phyloP scores from a whole-genome alignment of 345 rosid genomes.

The Anastatica hierochuntica region DNA sequence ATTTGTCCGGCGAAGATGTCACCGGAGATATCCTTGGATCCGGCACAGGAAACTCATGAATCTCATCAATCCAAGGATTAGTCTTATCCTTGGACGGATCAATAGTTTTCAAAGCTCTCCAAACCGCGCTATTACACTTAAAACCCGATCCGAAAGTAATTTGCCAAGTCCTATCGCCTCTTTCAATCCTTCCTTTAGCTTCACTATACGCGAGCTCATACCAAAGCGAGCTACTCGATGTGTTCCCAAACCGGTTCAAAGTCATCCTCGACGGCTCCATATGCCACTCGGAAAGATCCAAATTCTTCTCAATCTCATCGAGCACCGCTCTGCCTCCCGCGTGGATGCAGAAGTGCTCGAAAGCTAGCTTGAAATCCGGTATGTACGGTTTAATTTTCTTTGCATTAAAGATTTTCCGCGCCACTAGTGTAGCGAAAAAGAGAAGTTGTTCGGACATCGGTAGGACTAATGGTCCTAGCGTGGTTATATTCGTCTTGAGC shows the following conservation, averaged over 20 bases:
- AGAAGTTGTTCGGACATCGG: conserved; percentile 54
- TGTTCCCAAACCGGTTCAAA: conserved; percentile 57
- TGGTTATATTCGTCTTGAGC: conserved; percentile 49
- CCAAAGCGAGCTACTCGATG: conserved; percentile 65
- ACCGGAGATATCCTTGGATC: conserved; percentile 26
- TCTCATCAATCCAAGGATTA: conserved; percentile 61
- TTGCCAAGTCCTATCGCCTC: conserved; percentile 60
- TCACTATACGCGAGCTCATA: conserved; percentile 65
- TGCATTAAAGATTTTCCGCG: conserved; percentile 34
- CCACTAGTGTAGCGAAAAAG: conserved; percentile 34
- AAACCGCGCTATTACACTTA: conserved; percentile 63
- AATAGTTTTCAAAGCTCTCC: conserved; percentile 38
- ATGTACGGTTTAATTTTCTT: conserved; percentile 50
- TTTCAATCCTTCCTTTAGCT: conserved; percentile 56
- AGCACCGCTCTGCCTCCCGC: conserved; percentile 60
- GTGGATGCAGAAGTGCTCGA: conserved; percentile 69
- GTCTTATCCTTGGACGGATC: conserved; percentile 32
- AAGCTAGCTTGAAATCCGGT: conserved; percentile 62
- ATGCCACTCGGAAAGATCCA: conserved; percentile 48
- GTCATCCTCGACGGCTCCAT: conserved; percentile 82
- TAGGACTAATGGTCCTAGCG: conserved; percentile 56
- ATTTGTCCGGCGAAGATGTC: conserved; percentile 1
- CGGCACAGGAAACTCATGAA: conserved; percentile 32
- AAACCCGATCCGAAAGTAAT: conserved; percentile 68
- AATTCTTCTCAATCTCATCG: conserved; percentile 56